These are phyloP conservation scores for Aspergillus vadensis DNA, from an alignment of 2,329 filamentous ascomycete species.

Conservation along the genomic window DNA sequence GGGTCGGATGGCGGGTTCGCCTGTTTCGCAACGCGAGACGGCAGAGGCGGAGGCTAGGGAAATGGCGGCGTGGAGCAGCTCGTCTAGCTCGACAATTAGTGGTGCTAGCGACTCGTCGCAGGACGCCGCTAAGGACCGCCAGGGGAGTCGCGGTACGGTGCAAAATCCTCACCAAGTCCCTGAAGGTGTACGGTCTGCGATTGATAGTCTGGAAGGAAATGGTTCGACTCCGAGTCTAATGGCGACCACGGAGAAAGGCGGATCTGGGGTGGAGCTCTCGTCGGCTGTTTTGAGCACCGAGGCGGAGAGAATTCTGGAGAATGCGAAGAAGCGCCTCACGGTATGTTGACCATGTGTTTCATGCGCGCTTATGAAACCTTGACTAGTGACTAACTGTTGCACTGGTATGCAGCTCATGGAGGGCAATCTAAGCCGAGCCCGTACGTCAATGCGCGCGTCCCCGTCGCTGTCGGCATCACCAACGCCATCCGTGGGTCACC, in stretches of 20 bases:
- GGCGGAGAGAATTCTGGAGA: constrained; percentile 87
- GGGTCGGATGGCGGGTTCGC: constrained; percentile 21
- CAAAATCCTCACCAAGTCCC: neutral
- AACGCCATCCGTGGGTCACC: constrained; percentile 36
- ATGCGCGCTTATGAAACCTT: neutral
- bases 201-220: constrained; percentile 19
- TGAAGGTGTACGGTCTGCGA: neutral
- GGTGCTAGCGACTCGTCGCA: constrained; percentile 30
- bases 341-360: constrained; percentile 54
- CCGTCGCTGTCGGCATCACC: constrained; percentile 54
- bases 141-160: constrained; percentile 8
- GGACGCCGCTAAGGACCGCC: constrained; percentile 15
- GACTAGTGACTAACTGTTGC: constrained; percentile 18
- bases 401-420: constrained; percentile 74
- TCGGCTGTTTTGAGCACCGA: constrained; percentile 76
- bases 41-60: constrained; percentile 55
- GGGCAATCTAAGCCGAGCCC: constrained; percentile 79
- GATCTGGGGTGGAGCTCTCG: constrained; percentile 65
- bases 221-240: constrained; percentile 36
- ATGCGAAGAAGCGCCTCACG: constrained; percentile 85
- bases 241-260: constrained; percentile 41
- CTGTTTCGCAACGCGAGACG: constrained; percentile 47
- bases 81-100: constrained; percentile 41
- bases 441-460: constrained; percentile 63
- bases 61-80: constrained; percentile 34